Evolutionary conservation across 2,329 filamentous ascomycete species (phyloP), one percentile per base, ranked within the genome.

Genomic region (Aspergillus alliaceus): DNA sequence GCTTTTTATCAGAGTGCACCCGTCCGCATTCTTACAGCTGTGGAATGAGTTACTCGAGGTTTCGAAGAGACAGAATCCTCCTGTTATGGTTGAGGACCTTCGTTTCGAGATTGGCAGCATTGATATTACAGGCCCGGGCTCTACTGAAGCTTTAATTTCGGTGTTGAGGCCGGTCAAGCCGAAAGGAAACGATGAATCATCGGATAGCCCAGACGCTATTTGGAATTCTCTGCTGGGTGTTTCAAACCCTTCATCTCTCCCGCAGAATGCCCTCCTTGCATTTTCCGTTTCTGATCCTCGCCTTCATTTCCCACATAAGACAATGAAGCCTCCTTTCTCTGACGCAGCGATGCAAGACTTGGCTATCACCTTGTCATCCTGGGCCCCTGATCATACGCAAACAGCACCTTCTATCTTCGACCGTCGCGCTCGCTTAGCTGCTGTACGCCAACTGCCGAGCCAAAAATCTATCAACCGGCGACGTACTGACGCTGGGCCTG

Each of bases 401-500:
- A 76, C 49, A 71, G 80, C 50, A 69, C 79, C 72, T 2, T 75
- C 77, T 8, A 75, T 98, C 1, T 96, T 96, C 69, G 83, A 89
- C 65, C 84, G 89, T 58, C 79, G 85, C 29, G 73, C 77, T 34
- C 86, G 93, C 34, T 82, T 89, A 57, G 80, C 78, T 54, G 89
- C 90, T 25, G 84, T 84, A 3, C 82, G 82, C 51, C 80, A 88
- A 14, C 84, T 93, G 2, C 87, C 90, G 2, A 86, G 82, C 11
- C 91, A 96, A 68, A 91, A 91, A 68, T 83, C 87, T 1, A 85
- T 98, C 65, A 93, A 96, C 69, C 85, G 89, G 48, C 86, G 93
- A 46, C 91, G 88, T 71, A 80, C 84, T 14, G 78, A 83, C 22
- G 83, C 83, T 15, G 69, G 80, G 0, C 86, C 90, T 0, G 91